A percentile compares a stretch with the other conserved stretches of the same genome.
Evolutionary conservation across 2,329 filamentous ascomycete species (phyloP).

Genomic region (Ophiocordyceps sinensis): DNA sequence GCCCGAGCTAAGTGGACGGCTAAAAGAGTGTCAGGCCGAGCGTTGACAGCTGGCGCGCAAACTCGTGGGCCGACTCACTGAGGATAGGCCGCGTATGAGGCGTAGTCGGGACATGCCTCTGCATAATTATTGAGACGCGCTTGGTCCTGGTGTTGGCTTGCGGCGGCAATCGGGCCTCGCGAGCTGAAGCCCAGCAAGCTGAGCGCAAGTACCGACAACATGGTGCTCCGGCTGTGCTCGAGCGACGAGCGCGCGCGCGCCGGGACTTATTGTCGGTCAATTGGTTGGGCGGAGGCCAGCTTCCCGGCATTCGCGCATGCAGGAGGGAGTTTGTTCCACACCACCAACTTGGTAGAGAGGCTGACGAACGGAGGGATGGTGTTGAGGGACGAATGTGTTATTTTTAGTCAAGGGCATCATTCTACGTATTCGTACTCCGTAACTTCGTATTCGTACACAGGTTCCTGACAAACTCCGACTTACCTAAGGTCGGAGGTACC

Average conservation of each 20-base stretch:
- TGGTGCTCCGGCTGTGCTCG: slow-evolving; percentile 2
- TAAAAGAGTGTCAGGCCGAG: slow-evolving; percentile 17
- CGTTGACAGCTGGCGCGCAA: neutral
- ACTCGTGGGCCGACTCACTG: slow-evolving; percentile 18
- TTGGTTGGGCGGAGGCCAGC: too few relatives aligned
- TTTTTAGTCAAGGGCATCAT: too few relatives aligned
- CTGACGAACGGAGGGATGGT: too few relatives aligned
- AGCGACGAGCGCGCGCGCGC: neutral
- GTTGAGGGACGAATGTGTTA: too few relatives aligned
- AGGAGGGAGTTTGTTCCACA: too few relatives aligned
- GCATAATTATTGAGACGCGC: slow-evolving; percentile 10
- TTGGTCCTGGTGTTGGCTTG: slow-evolving; percentile 10
- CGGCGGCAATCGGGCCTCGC: slow-evolving; percentile 3
- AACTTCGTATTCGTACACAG: too few relatives aligned
- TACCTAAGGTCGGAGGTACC: too few relatives aligned
- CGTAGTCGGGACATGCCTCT: slow-evolving; percentile 26
- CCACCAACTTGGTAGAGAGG: too few relatives aligned
- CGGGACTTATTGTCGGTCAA: too few relatives aligned
- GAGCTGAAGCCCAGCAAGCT: slow-evolving; percentile 12
- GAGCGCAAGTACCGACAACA: slow-evolving; percentile 13
- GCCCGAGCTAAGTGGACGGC: slow-evolving; percentile 65
- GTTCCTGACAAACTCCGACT: too few relatives aligned
- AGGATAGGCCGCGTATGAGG: slow-evolving; percentile 20
- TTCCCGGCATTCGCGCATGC: too few relatives aligned
- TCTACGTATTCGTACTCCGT: too few relatives aligned